Conservation (phyloP, 805 yeast genomes). For the Saccharomycopsis fibuligera region DNA sequence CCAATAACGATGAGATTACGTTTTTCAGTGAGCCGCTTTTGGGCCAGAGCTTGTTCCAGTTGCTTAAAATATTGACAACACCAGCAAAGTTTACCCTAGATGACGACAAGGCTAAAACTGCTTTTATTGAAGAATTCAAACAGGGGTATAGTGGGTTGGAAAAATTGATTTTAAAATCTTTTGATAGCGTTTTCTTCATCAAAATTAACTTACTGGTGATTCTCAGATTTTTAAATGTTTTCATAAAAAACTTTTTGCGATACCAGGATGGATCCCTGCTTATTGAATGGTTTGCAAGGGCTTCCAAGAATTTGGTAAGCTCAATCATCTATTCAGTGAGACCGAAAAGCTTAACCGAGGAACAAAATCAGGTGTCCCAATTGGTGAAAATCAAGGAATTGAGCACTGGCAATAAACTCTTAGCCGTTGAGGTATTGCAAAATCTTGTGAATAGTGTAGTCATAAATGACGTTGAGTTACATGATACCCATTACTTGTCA, state of each 20-base stretch:
- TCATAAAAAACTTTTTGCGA: constrained; percentile 13
- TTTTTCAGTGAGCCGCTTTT: constrained; percentile 20
- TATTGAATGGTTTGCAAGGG: constrained; percentile 7
- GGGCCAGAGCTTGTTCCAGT: constrained; percentile 19
- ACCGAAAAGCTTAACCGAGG: background rate
- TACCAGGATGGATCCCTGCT: constrained; percentile 2
- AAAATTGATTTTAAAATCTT: constrained; percentile 11
- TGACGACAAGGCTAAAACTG: background rate
- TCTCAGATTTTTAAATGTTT: constrained; percentile 11
- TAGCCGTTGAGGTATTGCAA: constrained; percentile 4
- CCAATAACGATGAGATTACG: background rate
- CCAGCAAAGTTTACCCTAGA: background rate
- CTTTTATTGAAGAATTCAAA: constrained; percentile 7
- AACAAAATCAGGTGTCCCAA: too few species aligned
- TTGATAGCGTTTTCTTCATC: constrained; percentile 17
- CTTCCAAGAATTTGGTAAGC: background rate
- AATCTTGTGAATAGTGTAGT: constrained; percentile 5
- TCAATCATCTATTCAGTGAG: constrained; percentile 1
- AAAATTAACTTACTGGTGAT: constrained; percentile 16
- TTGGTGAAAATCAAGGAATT: constrained; percentile 16
- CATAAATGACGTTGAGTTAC: background rate
- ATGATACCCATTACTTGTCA: too few species aligned
- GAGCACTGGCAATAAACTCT: constrained; percentile 1
- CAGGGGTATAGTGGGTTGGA: background rate
- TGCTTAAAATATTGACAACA: constrained; percentile 13